These are phyloP conservation scores for Irpex sp. DNA, from an alignment of 1,284 basidiomycete genomes.

Conservation along the genomic window DNA sequence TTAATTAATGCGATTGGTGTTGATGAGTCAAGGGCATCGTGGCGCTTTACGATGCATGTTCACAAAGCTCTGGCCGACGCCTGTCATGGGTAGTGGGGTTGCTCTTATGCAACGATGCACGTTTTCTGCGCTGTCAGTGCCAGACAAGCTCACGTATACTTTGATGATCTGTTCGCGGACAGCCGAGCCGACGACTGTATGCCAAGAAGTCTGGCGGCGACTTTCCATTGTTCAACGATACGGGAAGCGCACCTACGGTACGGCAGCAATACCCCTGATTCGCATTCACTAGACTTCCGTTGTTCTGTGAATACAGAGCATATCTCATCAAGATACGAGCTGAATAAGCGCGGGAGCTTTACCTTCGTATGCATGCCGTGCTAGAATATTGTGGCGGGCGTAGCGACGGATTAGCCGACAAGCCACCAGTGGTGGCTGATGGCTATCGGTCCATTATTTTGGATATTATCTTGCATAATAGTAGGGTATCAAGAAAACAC, in stretches of 20 bases:
- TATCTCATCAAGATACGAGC: background rate
- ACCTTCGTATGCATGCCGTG: background rate
- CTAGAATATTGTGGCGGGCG: background rate
- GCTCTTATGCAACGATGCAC: background rate
- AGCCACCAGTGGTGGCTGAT: background rate
- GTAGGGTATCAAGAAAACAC: conserved; percentile 7
- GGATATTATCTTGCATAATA: background rate
- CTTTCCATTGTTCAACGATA: background rate
- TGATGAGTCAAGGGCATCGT: background rate
- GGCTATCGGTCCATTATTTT: background rate
- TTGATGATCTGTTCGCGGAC: background rate
- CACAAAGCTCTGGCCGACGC: background rate
- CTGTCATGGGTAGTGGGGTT: background rate
- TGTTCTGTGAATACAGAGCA: background rate
- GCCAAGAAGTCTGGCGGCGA: background rate
- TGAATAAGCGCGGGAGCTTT: background rate
- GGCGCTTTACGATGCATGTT: background rate
- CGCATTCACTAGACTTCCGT: background rate
- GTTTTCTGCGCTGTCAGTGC: background rate
- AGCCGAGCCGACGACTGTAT: background rate
- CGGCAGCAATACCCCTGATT: background rate
- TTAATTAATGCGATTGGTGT: background rate
- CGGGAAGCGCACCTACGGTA: background rate
- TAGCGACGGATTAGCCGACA: background rate
- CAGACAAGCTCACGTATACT: background rate